Conservation (phyloP, 2,329 filamentous ascomycete species). For the Ceratocystis huliohia region DNA sequence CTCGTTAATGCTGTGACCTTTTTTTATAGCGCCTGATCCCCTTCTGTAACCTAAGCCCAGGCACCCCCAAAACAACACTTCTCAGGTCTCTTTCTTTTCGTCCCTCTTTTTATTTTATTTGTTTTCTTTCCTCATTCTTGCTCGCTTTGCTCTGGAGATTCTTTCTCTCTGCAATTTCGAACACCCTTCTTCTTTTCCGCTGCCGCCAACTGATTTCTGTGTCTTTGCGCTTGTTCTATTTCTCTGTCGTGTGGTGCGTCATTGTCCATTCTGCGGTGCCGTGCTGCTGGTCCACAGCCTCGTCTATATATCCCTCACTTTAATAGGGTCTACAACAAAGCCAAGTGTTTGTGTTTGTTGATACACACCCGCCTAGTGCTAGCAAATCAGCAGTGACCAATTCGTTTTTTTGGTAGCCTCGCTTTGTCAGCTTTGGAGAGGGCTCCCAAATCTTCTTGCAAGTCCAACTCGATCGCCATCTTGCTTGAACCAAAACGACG, state of each 20-base stretch:
- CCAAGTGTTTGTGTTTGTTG: neutral
- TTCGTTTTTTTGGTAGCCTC: neutral
- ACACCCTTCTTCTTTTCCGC: neutral
- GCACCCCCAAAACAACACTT: neutral
- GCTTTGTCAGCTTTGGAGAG: conserved; percentile 6
- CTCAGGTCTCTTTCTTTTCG: neutral
- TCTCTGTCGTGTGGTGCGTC: neutral
- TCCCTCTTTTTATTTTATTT: neutral
- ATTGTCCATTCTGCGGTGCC: neutral
- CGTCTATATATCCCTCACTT: conserved; percentile 6
- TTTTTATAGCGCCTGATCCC: conserved; percentile 7
- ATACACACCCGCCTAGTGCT: neutral
- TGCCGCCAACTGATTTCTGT: neutral
- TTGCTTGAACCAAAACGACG: neutral
- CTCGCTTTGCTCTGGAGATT: neutral
- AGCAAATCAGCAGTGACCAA: conserved; percentile 6
- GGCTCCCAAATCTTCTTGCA: neutral
- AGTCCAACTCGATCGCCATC: neutral
- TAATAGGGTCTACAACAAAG: neutral
- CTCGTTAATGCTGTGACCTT: conserved; percentile 4
- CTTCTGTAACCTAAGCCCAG: conserved; percentile 3
- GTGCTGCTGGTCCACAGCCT: conserved; percentile 5
- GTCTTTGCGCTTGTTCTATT: neutral
- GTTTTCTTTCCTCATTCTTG: neutral
- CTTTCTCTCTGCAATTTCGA: neutral